These are phyloP conservation scores for Yamadazyma epiphylla DNA, from an alignment of 1,139 yeast species.

Conservation along the genomic window DNA sequence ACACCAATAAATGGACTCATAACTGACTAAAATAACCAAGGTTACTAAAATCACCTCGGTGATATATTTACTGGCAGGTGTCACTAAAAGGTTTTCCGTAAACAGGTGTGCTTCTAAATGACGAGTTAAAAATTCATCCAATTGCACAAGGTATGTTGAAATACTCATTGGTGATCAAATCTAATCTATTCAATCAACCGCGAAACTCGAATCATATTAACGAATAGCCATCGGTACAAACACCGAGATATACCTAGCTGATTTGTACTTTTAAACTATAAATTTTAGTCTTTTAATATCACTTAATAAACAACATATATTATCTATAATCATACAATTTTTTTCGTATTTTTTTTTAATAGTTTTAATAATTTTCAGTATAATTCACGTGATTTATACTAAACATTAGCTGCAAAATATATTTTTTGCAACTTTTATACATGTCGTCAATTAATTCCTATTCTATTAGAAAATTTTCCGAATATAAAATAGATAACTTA, in stretches of 20 bases:
- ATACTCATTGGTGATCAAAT: too few relatives aligned
- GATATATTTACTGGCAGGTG: conserved; percentile 30
- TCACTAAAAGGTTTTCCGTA: conserved; percentile 9
- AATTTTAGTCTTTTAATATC: too few relatives aligned
- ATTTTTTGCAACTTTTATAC: conserved; percentile 3
- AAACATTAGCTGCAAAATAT: too few relatives aligned
- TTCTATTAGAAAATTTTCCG: conserved; percentile 12
- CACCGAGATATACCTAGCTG: too few relatives aligned
- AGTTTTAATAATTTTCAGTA: too few relatives aligned
- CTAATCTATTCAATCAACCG: too few relatives aligned
- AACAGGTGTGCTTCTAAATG: conserved; percentile 4
- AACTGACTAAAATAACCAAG: conserved; percentile 29
- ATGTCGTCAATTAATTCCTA: conserved; percentile 8
- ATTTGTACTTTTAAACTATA: too few relatives aligned
- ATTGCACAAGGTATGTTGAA: too few relatives aligned
- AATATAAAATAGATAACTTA: conserved; percentile 1
- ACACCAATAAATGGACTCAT: conserved; percentile 44
- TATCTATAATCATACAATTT: conserved; percentile 1
- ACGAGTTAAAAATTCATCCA: conserved; percentile 2
- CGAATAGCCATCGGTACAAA: too few relatives aligned
- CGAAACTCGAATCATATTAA: too few relatives aligned
- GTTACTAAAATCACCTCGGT: conserved; percentile 26
- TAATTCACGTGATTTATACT: too few relatives aligned
- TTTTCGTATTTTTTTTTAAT: too few relatives aligned
- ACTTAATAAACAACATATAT: neutral